phyloP scores from a whole-genome alignment of 352 stramenopile species.

The Pythium guiyangense region DNA sequence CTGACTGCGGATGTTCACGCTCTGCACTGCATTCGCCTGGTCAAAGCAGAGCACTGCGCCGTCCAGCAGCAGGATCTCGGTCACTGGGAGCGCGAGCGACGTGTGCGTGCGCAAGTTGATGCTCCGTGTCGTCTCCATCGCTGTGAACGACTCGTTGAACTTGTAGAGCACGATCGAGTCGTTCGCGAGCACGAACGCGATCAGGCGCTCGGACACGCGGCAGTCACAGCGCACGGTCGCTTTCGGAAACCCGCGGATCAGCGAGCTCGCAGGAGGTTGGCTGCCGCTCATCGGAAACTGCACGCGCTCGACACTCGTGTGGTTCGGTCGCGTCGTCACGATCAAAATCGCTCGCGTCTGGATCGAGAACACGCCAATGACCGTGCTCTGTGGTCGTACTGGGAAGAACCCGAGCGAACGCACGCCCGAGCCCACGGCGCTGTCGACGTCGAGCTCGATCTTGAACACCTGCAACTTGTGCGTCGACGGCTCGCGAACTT shows the following conservation, averaged over 20 bases:
- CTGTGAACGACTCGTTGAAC: slow-evolving; percentile 9
- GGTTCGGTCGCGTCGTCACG: background rate
- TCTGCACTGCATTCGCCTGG: slow-evolving; percentile 23
- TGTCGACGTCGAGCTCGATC: slow-evolving; percentile 2
- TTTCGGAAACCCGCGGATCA: background rate
- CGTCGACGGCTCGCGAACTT: background rate
- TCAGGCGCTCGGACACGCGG: slow-evolving; percentile 1
- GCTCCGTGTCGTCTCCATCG: slow-evolving; percentile 9
- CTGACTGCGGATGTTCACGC: slow-evolving; percentile 35
- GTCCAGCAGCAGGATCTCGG: slow-evolving; percentile 12
- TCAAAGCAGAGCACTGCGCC: slow-evolving; percentile 23
- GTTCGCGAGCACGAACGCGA: background rate
- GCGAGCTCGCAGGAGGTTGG: background rate
- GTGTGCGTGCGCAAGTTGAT: slow-evolving; percentile 12
- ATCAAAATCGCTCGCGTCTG: slow-evolving; percentile 3
- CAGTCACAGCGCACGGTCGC: background rate
- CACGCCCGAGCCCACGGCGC: background rate
- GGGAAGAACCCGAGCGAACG: slow-evolving; percentile 7
- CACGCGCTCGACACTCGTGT: slow-evolving; percentile 3
- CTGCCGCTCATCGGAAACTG: slow-evolving; percentile 2
- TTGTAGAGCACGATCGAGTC: slow-evolving; percentile 10
- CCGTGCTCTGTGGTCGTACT: background rate
- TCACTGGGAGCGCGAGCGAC: slow-evolving; percentile 7
- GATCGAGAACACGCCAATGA: slow-evolving; percentile 9
- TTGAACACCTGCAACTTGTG: slow-evolving; percentile 8